phyloP scores from a whole-genome alignment of 257 asterid species.

The Solanum tarijense region DNA sequence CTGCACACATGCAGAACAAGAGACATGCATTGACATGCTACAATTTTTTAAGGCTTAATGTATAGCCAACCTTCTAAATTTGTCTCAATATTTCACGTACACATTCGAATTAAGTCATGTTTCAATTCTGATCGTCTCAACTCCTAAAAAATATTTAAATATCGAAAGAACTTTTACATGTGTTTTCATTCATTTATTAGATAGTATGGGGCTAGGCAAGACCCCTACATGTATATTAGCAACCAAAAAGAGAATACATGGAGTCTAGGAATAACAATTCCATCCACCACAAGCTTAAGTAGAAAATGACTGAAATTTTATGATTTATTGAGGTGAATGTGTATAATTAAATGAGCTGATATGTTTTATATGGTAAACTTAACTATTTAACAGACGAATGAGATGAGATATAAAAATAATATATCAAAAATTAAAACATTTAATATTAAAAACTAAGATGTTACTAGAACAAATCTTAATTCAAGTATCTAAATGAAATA shows the following conservation, averaged over 20 bases:
- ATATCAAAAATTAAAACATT: background rate
- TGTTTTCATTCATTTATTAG: background rate
- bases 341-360: background rate
- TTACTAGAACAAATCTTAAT: background rate
- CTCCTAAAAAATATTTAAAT: background rate
- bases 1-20: slow-evolving; percentile 21
- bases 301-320: background rate
- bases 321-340: background rate
- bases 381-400: background rate
- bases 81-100: background rate
- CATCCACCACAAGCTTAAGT: background rate
- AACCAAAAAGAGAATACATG: background rate
- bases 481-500: background rate
- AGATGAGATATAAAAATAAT: background rate
- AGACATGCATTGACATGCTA: slow-evolving; percentile 3
- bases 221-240: background rate
- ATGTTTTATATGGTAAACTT: background rate
- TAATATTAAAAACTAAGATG: background rate
- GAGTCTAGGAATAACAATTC: background rate
- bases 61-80: background rate
- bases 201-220: background rate
- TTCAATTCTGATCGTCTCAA: background rate
- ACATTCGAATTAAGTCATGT: background rate
- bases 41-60: background rate
- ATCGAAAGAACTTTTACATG: fast-evolving